Base-by-base conservation (phyloP, 108 stramenopile species). In the Tribonema minus region DNA sequence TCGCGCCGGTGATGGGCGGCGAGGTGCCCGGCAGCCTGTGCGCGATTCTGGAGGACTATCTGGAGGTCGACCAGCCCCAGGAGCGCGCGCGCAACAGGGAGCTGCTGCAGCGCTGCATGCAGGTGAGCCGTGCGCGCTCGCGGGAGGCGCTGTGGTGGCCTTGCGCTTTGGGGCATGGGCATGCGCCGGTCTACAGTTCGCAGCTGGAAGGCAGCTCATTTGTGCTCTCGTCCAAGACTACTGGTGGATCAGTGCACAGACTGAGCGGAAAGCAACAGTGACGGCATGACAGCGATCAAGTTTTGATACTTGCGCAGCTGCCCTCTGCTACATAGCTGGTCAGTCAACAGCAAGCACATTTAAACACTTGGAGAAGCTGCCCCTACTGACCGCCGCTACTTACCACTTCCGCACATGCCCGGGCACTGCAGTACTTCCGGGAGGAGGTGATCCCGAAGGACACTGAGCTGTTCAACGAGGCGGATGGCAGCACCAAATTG, bases 21-120 rank as follows among this genome's bases (percentile, higher is more conserved):
- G 37, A 76, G 3, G n/a, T n/a, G 28, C 58, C 71, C 3, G 64
- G 79, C 3, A 38, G 68, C 7, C 39, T 84, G 35, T 70, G 76
- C 25, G 33, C 38, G 2, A 82, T 84, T 32, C 75, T 84, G 69
- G 76, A 70, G 37, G 84, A 84, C 37, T 84, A 84, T 39, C 34
- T 84, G 35, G 84, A 81, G 32, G 71, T 84, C 30, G 82, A 71
- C 37, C 37, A 58, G 3, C 65, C 64, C 64, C 62, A 75, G 73
- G 73, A n/a, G n/a, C n/a, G 33, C 7, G 30, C 30, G 28, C 20
- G 34, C 20, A 32, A 2, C 30, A 26, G 35, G 35, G 12, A 35
- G 34, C 23, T 25, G 39, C 12, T 26, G 39, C 7, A 37, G 31
- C 9, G 58, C 28, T 67, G 28, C 66, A 37, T 76, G 29, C 46